These are phyloP conservation scores for Trichophyton benhamiae DNA, from an alignment of 2,329 filamentous ascomycete species.

Conservation along the genomic window DNA sequence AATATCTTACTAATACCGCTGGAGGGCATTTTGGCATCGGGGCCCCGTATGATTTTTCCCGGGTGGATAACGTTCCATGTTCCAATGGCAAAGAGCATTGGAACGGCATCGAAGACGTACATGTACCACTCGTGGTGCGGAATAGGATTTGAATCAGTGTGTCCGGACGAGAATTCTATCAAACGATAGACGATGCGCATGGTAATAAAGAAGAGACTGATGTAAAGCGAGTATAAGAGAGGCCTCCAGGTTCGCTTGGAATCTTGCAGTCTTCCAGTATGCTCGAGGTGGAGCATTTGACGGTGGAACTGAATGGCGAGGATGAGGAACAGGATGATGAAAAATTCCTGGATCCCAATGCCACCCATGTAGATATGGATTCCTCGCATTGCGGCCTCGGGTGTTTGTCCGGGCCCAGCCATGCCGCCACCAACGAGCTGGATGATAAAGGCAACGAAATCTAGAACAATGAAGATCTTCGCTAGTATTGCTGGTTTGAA, in stretches of 20 bases:
- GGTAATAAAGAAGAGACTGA: conserved; percentile 39
- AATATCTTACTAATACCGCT: background rate
- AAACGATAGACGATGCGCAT: conserved; percentile 46
- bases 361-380: conserved; percentile 24
- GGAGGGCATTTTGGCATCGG: conserved; percentile 12
- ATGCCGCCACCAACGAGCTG: conserved; percentile 11
- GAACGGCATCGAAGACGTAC: conserved; percentile 29
- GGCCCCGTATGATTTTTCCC: conserved; percentile 21
- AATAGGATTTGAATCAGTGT: conserved; percentile 25
- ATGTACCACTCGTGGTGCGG: conserved; percentile 27
- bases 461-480: conserved; percentile 31
- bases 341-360: conserved; percentile 41
- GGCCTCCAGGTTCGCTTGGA: conserved; percentile 21
- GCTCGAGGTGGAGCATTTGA: conserved; percentile 23
- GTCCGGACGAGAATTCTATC: conserved; percentile 46
- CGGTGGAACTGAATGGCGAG: conserved; percentile 41
- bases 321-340: conserved; percentile 39
- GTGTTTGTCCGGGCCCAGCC: conserved; percentile 15
- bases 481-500: conserved; percentile 29
- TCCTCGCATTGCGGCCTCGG: conserved; percentile 13
- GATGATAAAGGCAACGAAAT: conserved; percentile 23
- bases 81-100: conserved; percentile 29
- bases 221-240: conserved; percentile 41
- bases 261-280: conserved; percentile 31
- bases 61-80: conserved; percentile 30